These are phyloP conservation scores for Vitellaria paradoxa DNA, from an alignment of 179 eudicot species.

Conservation along the genomic window DNA sequence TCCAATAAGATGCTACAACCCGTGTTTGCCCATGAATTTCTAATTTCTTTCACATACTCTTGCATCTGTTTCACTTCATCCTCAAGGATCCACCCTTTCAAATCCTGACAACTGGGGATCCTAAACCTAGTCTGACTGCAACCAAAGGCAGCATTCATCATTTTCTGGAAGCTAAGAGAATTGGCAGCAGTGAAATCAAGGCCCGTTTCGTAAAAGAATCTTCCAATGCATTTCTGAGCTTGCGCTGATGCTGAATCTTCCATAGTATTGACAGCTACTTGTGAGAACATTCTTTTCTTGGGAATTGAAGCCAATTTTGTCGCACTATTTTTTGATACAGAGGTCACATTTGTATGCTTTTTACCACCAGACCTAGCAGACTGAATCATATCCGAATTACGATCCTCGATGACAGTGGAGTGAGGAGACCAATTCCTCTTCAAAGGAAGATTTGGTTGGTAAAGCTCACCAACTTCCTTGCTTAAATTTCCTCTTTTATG, in stretches of 20 bases:
- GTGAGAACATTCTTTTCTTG: slow-evolving; percentile 13
- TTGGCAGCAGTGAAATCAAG: slow-evolving; percentile 41
- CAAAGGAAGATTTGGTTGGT: slow-evolving; percentile 24
- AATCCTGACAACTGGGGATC: slow-evolving; percentile 28
- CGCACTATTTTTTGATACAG: slow-evolving; percentile 3
- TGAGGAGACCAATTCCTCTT: slow-evolving; percentile 37
- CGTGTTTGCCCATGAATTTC: slow-evolving; percentile 28
- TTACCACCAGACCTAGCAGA: slow-evolving; percentile 4
- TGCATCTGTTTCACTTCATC: slow-evolving; percentile 18
- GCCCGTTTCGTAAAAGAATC: slow-evolving; percentile 36
- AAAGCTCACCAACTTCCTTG: slow-evolving; percentile 5
- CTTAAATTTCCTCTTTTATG: slow-evolving; percentile 27
- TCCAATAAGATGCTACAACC: slow-evolving; percentile 43
- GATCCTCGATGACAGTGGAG: slow-evolving; percentile 7
- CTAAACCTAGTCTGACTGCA: slow-evolving; percentile 17
- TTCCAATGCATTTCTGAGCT: slow-evolving; percentile 35
- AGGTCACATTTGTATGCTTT: slow-evolving; percentile 18
- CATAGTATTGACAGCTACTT: slow-evolving; percentile 16
- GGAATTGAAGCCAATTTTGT: slow-evolving; percentile 6
- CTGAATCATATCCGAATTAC: slow-evolving; percentile 8
- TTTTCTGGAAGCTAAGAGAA: slow-evolving; percentile 42
- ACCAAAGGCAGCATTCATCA: slow-evolving; percentile 30
- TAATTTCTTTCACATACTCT: slow-evolving; percentile 19
- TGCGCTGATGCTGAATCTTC: slow-evolving; percentile 23
- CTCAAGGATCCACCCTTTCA: slow-evolving; percentile 23